Evolutionary conservation across 176 grass and related monocot genomes (phyloP), one percentile per base, ranked within the genome.

Genomic region (Musa schizocarpa): DNA sequence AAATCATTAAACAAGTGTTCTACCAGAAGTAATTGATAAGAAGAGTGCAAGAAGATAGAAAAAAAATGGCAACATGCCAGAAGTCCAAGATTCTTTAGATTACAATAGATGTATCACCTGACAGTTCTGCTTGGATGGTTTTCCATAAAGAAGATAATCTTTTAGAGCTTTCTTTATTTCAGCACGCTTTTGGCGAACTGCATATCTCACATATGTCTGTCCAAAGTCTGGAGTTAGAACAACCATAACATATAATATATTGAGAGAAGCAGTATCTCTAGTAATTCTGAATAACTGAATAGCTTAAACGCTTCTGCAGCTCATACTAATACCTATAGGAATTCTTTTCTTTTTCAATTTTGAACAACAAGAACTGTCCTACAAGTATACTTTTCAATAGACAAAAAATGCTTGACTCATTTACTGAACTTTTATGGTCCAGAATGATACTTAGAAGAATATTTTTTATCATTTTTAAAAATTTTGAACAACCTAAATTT

Each of bases 141-240:
- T 96, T 82, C 89, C 92, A 65, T 63, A 78, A 7, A 88, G 85
- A 89, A 96, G 89, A 85, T 87, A 89, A 78, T 96, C 78, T 79
- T 96, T 92, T 49, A 96, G 81, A 24, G 86, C 89, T 72, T 92
- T 96, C 67, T 92, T 92, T 69, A 57, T 79, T 86, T 92, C 89
- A 72, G 89, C 92, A 66, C 89, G 83, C 66, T 83, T 92, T 79
- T 89, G 82, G 19, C 85, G 84, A 80, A 86, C 78, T 50, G 84
- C 80, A 29, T 96, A 92, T 65, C 82, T 84, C 64, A 87, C 79
- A 21, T 89, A 89, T 67, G 76, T 96, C 92, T 96, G 85, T 81
- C 64, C 21, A 80, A 55, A 48, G n/a, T 49, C 19, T 52, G 53
- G 34, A 69, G 34, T 43, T 6, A 8, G 14, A 16, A 11, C 16